Evolutionary conservation across 805 yeast species (phyloP).

Genomic region (Hanseniaspora guilliermondii): DNA sequence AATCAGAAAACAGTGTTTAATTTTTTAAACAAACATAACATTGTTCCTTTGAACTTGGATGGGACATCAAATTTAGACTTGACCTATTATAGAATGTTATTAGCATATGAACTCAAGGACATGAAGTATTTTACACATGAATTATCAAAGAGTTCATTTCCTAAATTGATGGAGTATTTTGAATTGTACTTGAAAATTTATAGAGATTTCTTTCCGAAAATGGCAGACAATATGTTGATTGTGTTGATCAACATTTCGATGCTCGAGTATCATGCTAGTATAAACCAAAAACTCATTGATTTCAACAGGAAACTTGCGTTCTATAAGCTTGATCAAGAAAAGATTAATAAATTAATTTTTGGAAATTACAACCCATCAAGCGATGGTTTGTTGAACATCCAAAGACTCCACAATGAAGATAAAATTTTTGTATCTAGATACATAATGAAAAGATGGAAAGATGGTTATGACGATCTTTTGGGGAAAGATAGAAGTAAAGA

Average conservation of each 20-base stretch:
- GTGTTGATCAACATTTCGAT: background rate
- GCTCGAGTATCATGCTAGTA: background rate
- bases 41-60: background rate
- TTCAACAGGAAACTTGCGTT: background rate
- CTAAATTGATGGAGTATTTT: background rate
- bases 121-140: background rate
- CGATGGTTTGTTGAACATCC: background rate
- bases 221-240: background rate
- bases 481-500: too few relatives aligned
- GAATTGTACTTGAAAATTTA: background rate
- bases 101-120: background rate
- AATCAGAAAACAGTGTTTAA: background rate
- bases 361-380: background rate
- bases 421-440: background rate
- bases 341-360: background rate
- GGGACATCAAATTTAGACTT: background rate
- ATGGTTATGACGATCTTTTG: too few relatives aligned
- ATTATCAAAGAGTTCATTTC: background rate
- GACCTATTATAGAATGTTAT: background rate
- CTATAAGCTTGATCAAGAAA: background rate
- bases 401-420: background rate
- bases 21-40: background rate
- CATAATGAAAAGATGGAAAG: background rate
- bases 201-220: background rate
- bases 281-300: background rate